Percentiles rank a stretch among this genome's conserved stretches.
These are phyloP conservation scores for Leccinum subgranulosum DNA, from an alignment of 768 basidiomycete genomes.

Conservation along the genomic window DNA sequence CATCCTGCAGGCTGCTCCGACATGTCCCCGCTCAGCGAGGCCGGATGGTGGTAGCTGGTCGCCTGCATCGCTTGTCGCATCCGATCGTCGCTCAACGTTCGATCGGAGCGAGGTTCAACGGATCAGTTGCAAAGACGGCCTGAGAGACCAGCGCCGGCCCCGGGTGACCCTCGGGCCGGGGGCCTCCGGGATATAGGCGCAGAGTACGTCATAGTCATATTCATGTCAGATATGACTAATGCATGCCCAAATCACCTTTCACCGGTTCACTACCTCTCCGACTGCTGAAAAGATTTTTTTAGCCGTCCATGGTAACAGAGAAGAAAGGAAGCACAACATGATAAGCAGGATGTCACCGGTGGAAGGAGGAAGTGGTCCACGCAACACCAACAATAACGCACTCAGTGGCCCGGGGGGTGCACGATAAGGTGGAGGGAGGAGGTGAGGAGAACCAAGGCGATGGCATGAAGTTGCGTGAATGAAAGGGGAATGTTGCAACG, in stretches of 20 bases:
- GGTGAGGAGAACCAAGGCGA: neutral
- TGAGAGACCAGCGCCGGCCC: slow-evolving; percentile 89
- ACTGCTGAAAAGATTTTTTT: neutral
- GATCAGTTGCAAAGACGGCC: slow-evolving; percentile 84
- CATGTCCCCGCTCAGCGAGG: slow-evolving; percentile 62
- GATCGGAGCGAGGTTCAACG: slow-evolving; percentile 70
- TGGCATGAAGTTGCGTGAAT: neutral
- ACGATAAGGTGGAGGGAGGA: neutral
- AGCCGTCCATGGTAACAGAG: neutral
- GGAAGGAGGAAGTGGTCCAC: too few species aligned
- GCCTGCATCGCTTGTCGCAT: slow-evolving; percentile 72
- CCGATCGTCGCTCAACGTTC: slow-evolving; percentile 68
- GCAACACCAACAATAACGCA: neutral
- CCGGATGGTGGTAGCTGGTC: slow-evolving; percentile 64
- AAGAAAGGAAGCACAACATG: too few species aligned
- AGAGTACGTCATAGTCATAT: neutral
- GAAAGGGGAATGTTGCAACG: neutral
- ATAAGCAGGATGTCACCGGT: too few species aligned
- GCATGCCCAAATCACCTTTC: neutral
- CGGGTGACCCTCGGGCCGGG: slow-evolving; percentile 68
- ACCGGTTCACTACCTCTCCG: too few species aligned
- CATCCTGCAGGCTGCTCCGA: slow-evolving; percentile 76
- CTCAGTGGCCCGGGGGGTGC: neutral
- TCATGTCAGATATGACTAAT: neutral
- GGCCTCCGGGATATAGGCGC: too few species aligned